Base-by-base conservation (phyloP, 106 monocot genomes). In the Dendrobium nobile region DNA sequence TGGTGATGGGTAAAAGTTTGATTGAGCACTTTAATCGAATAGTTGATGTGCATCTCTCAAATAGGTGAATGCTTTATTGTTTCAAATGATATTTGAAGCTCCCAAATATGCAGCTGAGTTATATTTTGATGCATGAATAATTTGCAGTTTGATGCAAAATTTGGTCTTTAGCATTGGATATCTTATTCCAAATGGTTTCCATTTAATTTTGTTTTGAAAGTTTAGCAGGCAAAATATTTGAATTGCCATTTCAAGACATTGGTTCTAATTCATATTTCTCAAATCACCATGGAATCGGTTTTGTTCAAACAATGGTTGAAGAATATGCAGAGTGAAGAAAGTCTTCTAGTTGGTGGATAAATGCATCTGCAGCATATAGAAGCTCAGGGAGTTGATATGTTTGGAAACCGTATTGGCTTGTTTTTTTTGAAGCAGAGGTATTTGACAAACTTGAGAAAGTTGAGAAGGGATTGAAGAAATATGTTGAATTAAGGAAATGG, bases 251-350 rank as follows among this genome's bases (percentile, higher is more conserved):
- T 33, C 0, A 68, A 31, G 15, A 68, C 68, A 3, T 68, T 33
- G 11, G 61, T 22, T 68, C 11, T 33, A 20, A 20, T 31, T 74
- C 3, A 41, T 74, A 9, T 42, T 2, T 43, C 43, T 43, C 19
- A 5, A 81, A 93, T 79, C 79, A 95, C 98, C 26, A 64, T 93
- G 61, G 81, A 87, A 37, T 99, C 91, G 61, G 20, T 86, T 81
- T 80, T 95, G 77, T 95, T 99, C 82, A 93, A 90, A 79, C 82
- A 90, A 45, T 99, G 98, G 98, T 44, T 99, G 90, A 90, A 85
- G 84, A 99, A 95, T 79, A 80, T 99, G 88, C 92, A 93, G 77
- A 82, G 90, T 73, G 89, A 93, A 67, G 88, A 77, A 70, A 95
- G 94, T 18, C 54, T 99, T 85, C 80, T 99, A 83, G 75, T 91